Conservation (phyloP, 371 early-diverging fungal genomes). For the Apophysomyces ossiformis region DNA sequence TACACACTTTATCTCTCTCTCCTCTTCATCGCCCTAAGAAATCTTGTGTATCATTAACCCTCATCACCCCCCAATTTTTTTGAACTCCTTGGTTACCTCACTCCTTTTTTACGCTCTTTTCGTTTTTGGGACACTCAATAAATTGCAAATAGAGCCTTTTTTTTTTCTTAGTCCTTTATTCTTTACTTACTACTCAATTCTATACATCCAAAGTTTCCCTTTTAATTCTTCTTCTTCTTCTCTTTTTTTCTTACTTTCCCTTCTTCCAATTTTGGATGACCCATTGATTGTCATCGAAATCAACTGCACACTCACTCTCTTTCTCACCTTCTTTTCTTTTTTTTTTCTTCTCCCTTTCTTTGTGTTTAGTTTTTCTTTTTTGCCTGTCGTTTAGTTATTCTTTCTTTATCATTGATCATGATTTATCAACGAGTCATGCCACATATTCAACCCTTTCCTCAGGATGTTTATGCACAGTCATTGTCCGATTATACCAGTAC, state of each 20-base stretch:
- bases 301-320: too few species aligned
- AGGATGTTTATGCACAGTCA: conserved; percentile 19
- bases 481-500: conserved; percentile 16
- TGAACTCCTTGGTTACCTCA: conserved; percentile 11
- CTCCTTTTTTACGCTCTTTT: conserved; percentile 13
- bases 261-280: conserved; percentile 15
- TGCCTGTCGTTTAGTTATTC: background rate
- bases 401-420: conserved; percentile 16
- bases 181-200: too few species aligned
- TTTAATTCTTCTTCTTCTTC: conserved; percentile 10
- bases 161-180: too few species aligned
- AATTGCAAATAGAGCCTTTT: background rate
- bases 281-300: conserved; percentile 3
- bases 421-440: conserved; percentile 30
- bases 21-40: conserved; percentile 2
- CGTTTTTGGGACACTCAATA: background rate
- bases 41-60: conserved; percentile 14
- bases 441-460: conserved; percentile 35
- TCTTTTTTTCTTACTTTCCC: conserved; percentile 5
- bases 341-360: background rate
- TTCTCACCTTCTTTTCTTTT: conserved; percentile 6
- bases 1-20: conserved; percentile 5
- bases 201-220: background rate
- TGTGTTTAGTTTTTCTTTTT: conserved; percentile 7
- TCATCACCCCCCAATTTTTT: conserved; percentile 7